Conservation (phyloP, 2,329 filamentous ascomycete species). For the Ophiostoma piceae region DNA sequence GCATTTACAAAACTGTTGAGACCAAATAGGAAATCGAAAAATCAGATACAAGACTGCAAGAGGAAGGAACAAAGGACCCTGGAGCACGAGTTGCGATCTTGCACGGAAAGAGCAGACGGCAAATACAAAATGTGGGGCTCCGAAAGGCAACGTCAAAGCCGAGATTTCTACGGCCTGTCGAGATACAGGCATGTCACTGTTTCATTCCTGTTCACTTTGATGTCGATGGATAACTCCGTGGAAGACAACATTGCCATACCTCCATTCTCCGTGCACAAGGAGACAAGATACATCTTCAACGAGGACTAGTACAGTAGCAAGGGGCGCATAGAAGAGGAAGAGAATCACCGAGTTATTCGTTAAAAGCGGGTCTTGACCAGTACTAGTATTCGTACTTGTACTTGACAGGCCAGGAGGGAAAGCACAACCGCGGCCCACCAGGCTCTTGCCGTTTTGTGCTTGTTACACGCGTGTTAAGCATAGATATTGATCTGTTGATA, state of each 20-base stretch:
- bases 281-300: not conserved
- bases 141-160: not conserved
- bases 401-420: not conserved
- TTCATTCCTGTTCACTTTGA: not conserved
- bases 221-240: not conserved
- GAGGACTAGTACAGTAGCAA: not conserved
- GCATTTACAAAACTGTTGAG: not conserved
- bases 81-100: not conserved
- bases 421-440: conserved; percentile 7
- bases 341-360: not conserved
- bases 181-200: not conserved
- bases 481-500: not conserved
- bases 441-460: not conserved
- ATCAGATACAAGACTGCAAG: not conserved
- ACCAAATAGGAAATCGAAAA: not conserved
- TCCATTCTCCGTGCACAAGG: not conserved
- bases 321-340: not conserved
- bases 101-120: not conserved
- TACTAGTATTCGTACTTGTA: not conserved
- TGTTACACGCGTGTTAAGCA: conserved; percentile 3
- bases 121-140: not conserved
- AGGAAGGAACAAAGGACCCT: conserved; percentile 11
- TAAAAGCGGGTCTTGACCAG: not conserved
- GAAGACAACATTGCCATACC: not conserved
- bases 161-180: not conserved